Evolutionary conservation across 2,329 filamentous ascomycete species (phyloP).

Genomic region (Colletotrichum musicola): DNA sequence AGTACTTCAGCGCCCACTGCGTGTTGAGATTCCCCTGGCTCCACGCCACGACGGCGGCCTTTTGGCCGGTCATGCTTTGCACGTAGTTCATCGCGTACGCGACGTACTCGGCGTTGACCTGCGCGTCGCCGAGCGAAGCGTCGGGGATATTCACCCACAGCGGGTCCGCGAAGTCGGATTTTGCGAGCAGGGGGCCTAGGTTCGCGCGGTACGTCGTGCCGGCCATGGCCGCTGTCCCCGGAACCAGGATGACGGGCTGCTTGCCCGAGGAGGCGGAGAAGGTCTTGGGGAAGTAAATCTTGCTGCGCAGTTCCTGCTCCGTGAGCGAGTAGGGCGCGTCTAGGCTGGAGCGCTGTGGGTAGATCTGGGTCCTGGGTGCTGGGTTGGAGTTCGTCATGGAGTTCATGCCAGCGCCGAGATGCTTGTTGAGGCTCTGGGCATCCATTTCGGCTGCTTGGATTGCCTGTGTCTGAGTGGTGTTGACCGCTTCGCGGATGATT

Average conservation of each 20-base stretch:
- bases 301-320: constrained; percentile 60
- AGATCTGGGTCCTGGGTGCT: constrained; percentile 43
- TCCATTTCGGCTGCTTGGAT: not conserved
- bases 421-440: not conserved
- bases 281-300: constrained; percentile 62
- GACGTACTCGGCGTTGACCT: constrained; percentile 66
- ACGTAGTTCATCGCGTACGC: constrained; percentile 72
- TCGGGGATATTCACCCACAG: constrained; percentile 70
- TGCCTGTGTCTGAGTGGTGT: not conserved
- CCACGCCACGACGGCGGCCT: constrained; percentile 63
- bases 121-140: constrained; percentile 60
- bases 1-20: constrained; percentile 72
- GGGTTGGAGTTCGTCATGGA: constrained; percentile 19
- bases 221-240: constrained; percentile 55
- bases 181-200: constrained; percentile 61
- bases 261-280: constrained; percentile 59
- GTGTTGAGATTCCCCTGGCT: constrained; percentile 66
- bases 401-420: not conserved
- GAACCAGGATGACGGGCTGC: constrained; percentile 64
- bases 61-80: constrained; percentile 51
- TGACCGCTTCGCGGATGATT: not conserved
- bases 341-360: constrained; percentile 49
- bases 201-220: constrained; percentile 60
- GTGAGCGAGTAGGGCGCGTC: constrained; percentile 63
- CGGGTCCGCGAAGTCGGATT: constrained; percentile 57